Evolutionary conservation across 257 asterid genomes (phyloP), one percentile per base, ranked within the genome.

Genomic region (Solanum microdontum): DNA sequence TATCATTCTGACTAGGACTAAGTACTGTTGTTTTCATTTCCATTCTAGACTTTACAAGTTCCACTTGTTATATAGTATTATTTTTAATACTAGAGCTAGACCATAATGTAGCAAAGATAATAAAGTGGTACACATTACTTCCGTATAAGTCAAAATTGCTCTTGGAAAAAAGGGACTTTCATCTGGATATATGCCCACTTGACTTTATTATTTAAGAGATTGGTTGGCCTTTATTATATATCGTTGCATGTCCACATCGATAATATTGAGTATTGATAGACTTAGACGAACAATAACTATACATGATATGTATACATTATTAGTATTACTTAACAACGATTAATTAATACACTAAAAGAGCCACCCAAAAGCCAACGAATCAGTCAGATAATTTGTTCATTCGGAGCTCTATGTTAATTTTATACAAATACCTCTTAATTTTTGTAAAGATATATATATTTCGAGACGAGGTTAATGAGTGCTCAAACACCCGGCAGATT

Each of bases 131-230:
- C 40, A 48, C 69, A 17, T 24, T 17, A 21, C 30, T 82, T 45
- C 69, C 64, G 28, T 6, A 30, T 30, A 48, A 40, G 60, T 45
- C 62, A 15, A 87, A 89, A 36, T 58, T 34, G 87, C 51, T 51
- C 83, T 24, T 82, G 60, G 5, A 39, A 43, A 23, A 60, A 33
- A 70, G 23, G 51, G 26, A 55, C 88, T 48, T 82, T 37, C 72
- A 43, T 3, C 62, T 17, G 43, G 60, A n/a, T n/a, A 64, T n/a
- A 64, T 82, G 24, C 86, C 89, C 89, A 51, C 89, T 91, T 80
- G 87, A 39, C 48, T 55, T 90, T 87, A 45, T 85, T 73, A 75
- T 55, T 86, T 76, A 74, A 82, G 51, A 83, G 87, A 74, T 69
- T 69, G 26, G 39, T n/a, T 62, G 74, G 89, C 87, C 83, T 87